Percentiles rank a stretch among this genome's conserved stretches.
phyloP scores from a whole-genome alignment of 176 grass and related monocot species.

The Tillandsia leiboldiana region DNA sequence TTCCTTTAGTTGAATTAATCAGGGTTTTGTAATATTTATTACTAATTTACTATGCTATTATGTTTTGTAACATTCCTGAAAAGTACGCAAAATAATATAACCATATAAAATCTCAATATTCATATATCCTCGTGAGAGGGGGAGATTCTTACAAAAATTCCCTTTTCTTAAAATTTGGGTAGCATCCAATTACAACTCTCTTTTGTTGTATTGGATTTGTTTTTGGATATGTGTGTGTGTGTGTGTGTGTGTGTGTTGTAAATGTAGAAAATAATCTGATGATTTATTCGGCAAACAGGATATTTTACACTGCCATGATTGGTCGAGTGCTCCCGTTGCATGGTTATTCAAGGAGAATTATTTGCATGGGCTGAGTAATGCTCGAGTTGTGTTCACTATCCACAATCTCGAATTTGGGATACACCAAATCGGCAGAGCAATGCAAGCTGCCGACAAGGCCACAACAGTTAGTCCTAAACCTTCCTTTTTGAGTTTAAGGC shows the following conservation, averaged over 20 bases:
- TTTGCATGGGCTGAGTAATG: constrained; percentile 45
- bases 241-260: too few relatives aligned
- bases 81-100: too few relatives aligned
- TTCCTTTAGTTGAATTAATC: neutral
- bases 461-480: constrained; percentile 61
- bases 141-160: too few relatives aligned
- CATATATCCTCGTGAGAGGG: too few relatives aligned
- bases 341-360: constrained; percentile 94
- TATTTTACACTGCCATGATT: constrained; percentile 98
- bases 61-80: too few relatives aligned
- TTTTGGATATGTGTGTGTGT: too few relatives aligned
- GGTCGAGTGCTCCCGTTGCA: constrained; percentile 90
- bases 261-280: neutral
- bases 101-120: too few relatives aligned
- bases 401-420: constrained; percentile 95
- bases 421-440: constrained; percentile 76
- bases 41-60: neutral
- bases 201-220: too few relatives aligned
- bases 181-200: too few relatives aligned
- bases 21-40: neutral
- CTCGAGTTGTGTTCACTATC: constrained; percentile 86
- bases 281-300: constrained; percentile 38
- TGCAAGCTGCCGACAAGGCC: constrained; percentile 69
- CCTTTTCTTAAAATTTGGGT: too few relatives aligned
- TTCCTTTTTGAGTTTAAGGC: neutral